These are phyloP conservation scores for Neoboletus magnificus DNA, from an alignment of 768 basidiomycete genomes.

Conservation along the genomic window DNA sequence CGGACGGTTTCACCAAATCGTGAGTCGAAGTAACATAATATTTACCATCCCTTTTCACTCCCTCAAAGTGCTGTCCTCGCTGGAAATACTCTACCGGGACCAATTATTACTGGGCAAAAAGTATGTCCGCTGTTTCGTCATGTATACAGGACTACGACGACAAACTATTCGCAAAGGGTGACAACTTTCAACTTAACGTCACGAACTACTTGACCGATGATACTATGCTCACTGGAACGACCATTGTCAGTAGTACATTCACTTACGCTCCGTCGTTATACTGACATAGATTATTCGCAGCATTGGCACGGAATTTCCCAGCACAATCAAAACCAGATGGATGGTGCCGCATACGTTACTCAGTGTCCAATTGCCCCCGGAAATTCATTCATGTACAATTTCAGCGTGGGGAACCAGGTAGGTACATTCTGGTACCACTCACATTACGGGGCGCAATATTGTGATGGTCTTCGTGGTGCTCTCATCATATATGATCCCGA, in stretches of 20 bases:
- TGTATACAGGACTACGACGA: not conserved
- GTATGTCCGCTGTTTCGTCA: slow-evolving; percentile 6
- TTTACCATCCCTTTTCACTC: not conserved
- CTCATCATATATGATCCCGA: slow-evolving; percentile 41
- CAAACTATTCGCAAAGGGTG: slow-evolving; percentile 1
- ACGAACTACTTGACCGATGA: slow-evolving; percentile 18
- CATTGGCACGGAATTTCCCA: slow-evolving; percentile 27
- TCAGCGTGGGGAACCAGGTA: slow-evolving; percentile 27
- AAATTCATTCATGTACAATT: slow-evolving; percentile 37
- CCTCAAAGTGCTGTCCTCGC: slow-evolving; percentile 33
- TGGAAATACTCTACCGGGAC: slow-evolving; percentile 39
- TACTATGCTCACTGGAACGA: slow-evolving; percentile 18
- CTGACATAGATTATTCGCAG: slow-evolving; percentile 9
- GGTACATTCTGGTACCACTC: slow-evolving; percentile 41
- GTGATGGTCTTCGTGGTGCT: slow-evolving; percentile 45
- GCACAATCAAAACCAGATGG: slow-evolving; percentile 16
- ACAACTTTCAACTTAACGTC: slow-evolving; percentile 18
- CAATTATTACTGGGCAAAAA: slow-evolving; percentile 38
- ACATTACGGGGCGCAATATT: slow-evolving; percentile 14
- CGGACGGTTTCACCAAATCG: slow-evolving; percentile 38
- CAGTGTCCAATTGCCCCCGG: slow-evolving; percentile 38
- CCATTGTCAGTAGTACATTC: slow-evolving; percentile 11
- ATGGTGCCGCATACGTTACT: slow-evolving; percentile 37
- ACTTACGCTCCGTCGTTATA: not conserved
- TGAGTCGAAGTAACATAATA: not conserved